A percentile compares a stretch with the other conserved stretches of the same genome.
Conservation (phyloP, 371 early-diverging fungal species). For the Vittaforma corneae region DNA sequence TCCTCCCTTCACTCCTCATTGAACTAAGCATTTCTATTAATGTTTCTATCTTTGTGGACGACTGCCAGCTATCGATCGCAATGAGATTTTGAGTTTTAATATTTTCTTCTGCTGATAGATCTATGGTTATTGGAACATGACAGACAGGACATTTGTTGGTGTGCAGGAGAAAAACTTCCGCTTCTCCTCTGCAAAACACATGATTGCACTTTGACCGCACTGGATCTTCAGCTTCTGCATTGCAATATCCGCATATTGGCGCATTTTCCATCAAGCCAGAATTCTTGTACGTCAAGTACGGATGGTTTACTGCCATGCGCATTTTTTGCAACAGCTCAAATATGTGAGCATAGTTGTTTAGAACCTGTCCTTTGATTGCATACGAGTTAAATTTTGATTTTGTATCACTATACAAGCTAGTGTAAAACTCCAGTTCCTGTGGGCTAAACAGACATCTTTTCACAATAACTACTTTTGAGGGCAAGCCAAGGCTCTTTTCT, state of each 20-base stretch:
- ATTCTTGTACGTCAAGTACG: conserved; percentile 63
- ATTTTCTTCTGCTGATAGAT: conserved; percentile 63
- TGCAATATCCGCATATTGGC: conserved; percentile 76
- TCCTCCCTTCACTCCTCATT: conserved; percentile 66
- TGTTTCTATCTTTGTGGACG: conserved; percentile 71
- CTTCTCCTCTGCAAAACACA: conserved; percentile 66
- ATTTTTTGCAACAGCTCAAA: conserved; percentile 60
- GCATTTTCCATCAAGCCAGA: conserved; percentile 58
- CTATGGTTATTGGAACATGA: conserved; percentile 67
- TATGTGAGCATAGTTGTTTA: conserved; percentile 83
- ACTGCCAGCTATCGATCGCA: conserved; percentile 31
- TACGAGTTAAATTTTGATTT: conserved; percentile 66
- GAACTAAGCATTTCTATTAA: conserved; percentile 73
- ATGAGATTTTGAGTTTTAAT: background rate
- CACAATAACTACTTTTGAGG: conserved; percentile 69
- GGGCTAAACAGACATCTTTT: conserved; percentile 72
- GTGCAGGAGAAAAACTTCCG: conserved; percentile 17
- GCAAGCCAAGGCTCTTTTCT: conserved; percentile 76
- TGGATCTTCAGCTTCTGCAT: conserved; percentile 74
- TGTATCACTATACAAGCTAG: conserved; percentile 68
- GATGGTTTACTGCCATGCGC: conserved; percentile 72
- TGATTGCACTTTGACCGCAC: conserved; percentile 78
- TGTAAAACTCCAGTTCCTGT: conserved; percentile 81
- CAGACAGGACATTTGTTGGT: conserved; percentile 71
- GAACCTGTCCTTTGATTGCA: conserved; percentile 69